These are phyloP conservation scores for Populus hybrid DNA, from an alignment of 441 rosid genomes.

Conservation along the genomic window DNA sequence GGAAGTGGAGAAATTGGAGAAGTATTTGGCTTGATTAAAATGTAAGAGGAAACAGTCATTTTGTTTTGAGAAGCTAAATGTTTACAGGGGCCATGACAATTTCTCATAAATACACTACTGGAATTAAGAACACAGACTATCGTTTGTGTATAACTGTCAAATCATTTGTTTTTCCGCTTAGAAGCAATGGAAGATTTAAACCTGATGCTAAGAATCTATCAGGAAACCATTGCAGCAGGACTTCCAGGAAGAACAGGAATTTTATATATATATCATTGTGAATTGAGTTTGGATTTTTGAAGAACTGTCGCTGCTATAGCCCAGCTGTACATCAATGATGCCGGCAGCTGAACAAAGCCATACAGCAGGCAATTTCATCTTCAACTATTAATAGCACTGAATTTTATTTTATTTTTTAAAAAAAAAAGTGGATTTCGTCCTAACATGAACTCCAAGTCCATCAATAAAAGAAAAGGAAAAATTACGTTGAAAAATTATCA, in stretches of 20 bases:
- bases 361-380: neutral
- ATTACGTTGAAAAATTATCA: no score
- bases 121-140: slow-evolving; percentile 7
- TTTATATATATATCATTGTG: no score
- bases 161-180: neutral
- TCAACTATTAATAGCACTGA: neutral
- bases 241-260: neutral
- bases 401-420: no score
- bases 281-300: neutral
- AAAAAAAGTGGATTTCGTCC: no score
- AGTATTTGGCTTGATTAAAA: slow-evolving; percentile 62
- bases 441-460: no score
- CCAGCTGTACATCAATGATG: no score
- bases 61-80: slow-evolving; percentile 22
- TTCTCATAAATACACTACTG: slow-evolving; percentile 13
- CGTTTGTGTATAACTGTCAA: neutral
- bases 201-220: neutral
- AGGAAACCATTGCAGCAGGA: neutral
- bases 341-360: neutral
- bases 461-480: no score
- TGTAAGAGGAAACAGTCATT: slow-evolving; percentile 17
- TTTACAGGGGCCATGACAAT: slow-evolving; percentile 4
- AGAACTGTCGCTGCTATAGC: neutral
- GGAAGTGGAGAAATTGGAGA: slow-evolving; percentile 88
- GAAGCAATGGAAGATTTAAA: neutral